Evolutionary conservation across 495 filamentous ascomycete genomes (phyloP), one percentile per base, ranked within the genome.

Genomic region (Aspergillus incahuasiensis): DNA sequence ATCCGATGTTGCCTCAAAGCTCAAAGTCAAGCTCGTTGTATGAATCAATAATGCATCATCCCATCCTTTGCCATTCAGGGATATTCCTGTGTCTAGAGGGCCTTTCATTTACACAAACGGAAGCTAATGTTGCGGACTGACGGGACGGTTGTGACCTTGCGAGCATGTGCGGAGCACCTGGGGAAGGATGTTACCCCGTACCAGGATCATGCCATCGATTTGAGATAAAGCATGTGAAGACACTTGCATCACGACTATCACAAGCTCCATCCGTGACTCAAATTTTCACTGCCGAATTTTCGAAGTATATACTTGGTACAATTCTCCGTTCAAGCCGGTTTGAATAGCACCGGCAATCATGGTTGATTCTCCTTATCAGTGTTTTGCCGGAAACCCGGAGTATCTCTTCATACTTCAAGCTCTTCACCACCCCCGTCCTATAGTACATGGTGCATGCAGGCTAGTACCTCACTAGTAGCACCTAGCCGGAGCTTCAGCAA

Each of bases 391-490:
- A 22, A 21, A 22, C 39, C 19, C 32, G 32, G 32, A 12, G 15
- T 19, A 43, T 43, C 16, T 43, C 41, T 8, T 16, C 39, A 16
- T 41, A 9, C 40, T 35, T 25, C 20, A 16, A 24, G 20, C 48
- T 41, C 38, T 8, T 43, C 49, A 30, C 24, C 13, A 41, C n/a
- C 39, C 49, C 22, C 32, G 49, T 52, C 49, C 2, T 15, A 24
- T 39, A 39, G 24, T 43, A 24, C 24, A 43, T 52, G n/a, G 38
- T 43, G 24, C 48, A 43, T 28, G 38, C 39, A 43, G 39, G 43
- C 49, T 52, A 52, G 49, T 52, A 52, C 49, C 49, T 52, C 39
- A 43, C 49, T 52, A 52, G 21, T 22, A 52, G 39, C 24, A 19
- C 13, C 38, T 52, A 43, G 16, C n/a, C 2, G 28, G 48, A 51